phyloP scores from a whole-genome alignment of 345 rosid genomes.

The Acer saccharum region DNA sequence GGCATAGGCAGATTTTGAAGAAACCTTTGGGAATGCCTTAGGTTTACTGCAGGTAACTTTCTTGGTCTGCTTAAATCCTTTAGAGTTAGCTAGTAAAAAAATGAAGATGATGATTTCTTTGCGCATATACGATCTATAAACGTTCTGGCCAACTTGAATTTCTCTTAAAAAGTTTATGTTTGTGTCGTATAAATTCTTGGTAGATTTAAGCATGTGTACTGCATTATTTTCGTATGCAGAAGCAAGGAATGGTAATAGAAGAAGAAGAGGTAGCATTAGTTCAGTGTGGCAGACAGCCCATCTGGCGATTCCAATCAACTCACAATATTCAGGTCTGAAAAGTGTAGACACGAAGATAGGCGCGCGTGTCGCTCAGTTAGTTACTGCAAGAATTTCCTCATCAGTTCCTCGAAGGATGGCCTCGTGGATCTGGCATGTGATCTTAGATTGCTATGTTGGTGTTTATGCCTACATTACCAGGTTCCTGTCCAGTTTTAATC shows the following conservation, averaged over 20 bases:
- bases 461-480: background rate
- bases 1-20: too few relatives aligned
- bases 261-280: slow-evolving; percentile 95
- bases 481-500: background rate
- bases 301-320: slow-evolving; percentile 94
- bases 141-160: too few relatives aligned
- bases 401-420: background rate
- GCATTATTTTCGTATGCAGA: slow-evolving; percentile 39
- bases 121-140: too few relatives aligned
- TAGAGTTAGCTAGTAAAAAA: too few relatives aligned
- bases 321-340: slow-evolving; percentile 95
- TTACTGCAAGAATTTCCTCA: background rate
- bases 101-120: too few relatives aligned
- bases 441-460: too few relatives aligned
- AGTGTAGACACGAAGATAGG: slow-evolving; percentile 41
- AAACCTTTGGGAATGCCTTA: too few relatives aligned
- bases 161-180: background rate
- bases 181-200: background rate
- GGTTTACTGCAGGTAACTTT: too few relatives aligned
- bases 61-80: too few relatives aligned
- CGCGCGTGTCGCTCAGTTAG: background rate
- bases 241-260: slow-evolving; percentile 91
- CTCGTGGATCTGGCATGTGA: background rate
- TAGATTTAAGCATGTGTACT: too few relatives aligned
- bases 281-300: slow-evolving; percentile 90